These are phyloP conservation scores for Quercus berberidifolia DNA, from an alignment of 306 rosid genomes.

Conservation along the genomic window DNA sequence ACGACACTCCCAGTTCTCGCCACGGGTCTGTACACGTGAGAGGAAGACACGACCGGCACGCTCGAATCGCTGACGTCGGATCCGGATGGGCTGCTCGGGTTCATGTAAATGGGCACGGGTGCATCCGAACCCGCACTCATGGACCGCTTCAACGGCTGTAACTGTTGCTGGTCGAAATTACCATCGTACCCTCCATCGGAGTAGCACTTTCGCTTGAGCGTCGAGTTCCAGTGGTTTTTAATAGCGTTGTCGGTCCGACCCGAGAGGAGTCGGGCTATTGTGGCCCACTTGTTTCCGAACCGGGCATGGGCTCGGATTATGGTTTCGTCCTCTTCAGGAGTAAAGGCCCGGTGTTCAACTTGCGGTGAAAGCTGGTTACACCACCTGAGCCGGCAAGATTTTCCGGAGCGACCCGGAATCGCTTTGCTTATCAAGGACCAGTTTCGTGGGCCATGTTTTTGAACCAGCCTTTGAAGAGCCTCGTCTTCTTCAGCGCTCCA, in stretches of 20 bases:
- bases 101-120: conserved; percentile 58
- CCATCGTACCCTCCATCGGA: conserved; percentile 20
- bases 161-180: conserved; percentile 12
- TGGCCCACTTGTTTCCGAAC: conserved; percentile 97
- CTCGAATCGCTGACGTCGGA: conserved; percentile 93
- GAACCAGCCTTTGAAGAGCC: conserved; percentile 63
- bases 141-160: conserved; percentile 61
- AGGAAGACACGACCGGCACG: conserved; percentile 37
- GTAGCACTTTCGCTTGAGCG: conserved; percentile 77
- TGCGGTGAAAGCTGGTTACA: conserved; percentile 96
- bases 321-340: conserved; percentile 83
- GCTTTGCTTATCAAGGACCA: conserved; percentile 91
- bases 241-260: conserved; percentile 98
- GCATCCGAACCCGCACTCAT: conserved; percentile 72
- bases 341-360: conserved; percentile 89
- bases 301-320: conserved; percentile 88
- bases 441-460: conserved; percentile 86
- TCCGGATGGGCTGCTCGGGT: conserved; percentile 79
- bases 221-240: conserved; percentile 98
- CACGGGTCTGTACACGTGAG: conserved; percentile 64
- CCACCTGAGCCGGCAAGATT: conserved; percentile 94
- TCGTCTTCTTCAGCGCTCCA: conserved; percentile 99
- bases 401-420: conserved; percentile 89
- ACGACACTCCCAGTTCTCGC: conserved; percentile 61
- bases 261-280: conserved; percentile 78